Evolutionary conservation across 306 rosid genomes (phyloP), one percentile per base, ranked within the genome.

Genomic region (Vicia faba): DNA sequence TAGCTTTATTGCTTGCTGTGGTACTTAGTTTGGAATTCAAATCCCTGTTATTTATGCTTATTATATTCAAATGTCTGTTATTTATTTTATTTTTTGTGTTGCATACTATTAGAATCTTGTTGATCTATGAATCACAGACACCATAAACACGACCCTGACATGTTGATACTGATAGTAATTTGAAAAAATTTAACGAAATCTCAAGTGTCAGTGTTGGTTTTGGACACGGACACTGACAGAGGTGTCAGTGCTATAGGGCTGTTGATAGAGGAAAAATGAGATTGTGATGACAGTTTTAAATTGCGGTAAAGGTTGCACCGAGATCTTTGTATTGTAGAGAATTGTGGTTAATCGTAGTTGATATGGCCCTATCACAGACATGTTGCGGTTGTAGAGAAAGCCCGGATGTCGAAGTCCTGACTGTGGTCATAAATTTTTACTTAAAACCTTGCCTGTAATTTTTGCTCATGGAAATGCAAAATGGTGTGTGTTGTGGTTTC

Each of bases 231-330:
- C 25, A 23, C 25, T 23, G n/a, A 23, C 2, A 23, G 25, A 23
- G 25, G 25, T 23, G 25, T 23, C 25, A 1, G 25, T 23, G 25
- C 25, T 23, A 23, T 1, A 23, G 25, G 2, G 25, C 2, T 23
- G 25, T 23, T 73, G 39, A 29, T 68, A 40, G 63, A 29, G 44
- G 26, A 44, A 16, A 68, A 46, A 29, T 68, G 69, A 64, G 59
- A 26, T 59, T 69, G 7, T 64, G 28, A 25, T 54, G 4, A 25
- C 13, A 3, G 16, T 54, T 25, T 25, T 55, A 25, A 11, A 25
- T 11, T 4, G 18, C 0, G 36, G 16, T 18, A 50, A 8, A 9
- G 56, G 28, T 53, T 0, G 33, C 31, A 4, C 6, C 1, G 14
- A 11, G 33, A 53, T 11, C 8, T 53, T 51, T 51, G 8, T 20